Percentiles rank a stretch among this genome's conserved stretches.
These are phyloP conservation scores for Lolium perenne DNA, from an alignment of 176 grass and related monocot species.

Conservation along the genomic window DNA sequence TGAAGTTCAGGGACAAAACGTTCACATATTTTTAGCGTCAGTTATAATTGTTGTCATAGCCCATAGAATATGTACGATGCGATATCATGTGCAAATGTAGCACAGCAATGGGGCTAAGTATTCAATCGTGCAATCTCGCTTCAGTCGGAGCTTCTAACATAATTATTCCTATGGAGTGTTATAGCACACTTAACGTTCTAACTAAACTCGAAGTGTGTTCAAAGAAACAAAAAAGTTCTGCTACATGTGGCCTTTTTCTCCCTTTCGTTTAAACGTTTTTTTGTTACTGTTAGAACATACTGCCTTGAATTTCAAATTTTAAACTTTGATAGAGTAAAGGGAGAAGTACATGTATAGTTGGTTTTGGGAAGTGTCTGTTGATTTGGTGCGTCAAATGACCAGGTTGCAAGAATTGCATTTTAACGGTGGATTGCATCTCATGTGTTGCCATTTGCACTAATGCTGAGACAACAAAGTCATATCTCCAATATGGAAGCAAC, in stretches of 20 bases:
- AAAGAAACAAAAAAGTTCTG: background rate
- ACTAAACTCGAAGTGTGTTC: background rate
- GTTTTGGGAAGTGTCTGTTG: background rate
- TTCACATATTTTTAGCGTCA: background rate
- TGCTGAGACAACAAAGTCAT: background rate
- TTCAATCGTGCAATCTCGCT: background rate
- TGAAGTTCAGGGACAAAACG: background rate
- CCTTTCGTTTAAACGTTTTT: too few species aligned
- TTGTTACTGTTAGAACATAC: too few species aligned
- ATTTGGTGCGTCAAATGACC: background rate
- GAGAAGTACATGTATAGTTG: background rate
- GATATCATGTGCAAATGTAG: background rate
- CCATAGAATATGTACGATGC: background rate
- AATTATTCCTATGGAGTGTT: background rate
- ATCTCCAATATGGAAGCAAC: background rate
- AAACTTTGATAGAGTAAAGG: background rate
- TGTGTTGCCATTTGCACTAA: background rate
- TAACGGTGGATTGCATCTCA: background rate
- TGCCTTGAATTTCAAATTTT: too few species aligned
- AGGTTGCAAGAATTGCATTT: background rate
- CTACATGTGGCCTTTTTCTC: too few species aligned
- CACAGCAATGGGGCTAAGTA: background rate
- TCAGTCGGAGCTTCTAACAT: background rate
- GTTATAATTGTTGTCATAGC: background rate
- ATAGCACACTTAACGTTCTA: background rate